Base-by-base conservation (phyloP, 2,329 filamentous ascomycete genomes). In the Hypomyces perniciosus region DNA sequence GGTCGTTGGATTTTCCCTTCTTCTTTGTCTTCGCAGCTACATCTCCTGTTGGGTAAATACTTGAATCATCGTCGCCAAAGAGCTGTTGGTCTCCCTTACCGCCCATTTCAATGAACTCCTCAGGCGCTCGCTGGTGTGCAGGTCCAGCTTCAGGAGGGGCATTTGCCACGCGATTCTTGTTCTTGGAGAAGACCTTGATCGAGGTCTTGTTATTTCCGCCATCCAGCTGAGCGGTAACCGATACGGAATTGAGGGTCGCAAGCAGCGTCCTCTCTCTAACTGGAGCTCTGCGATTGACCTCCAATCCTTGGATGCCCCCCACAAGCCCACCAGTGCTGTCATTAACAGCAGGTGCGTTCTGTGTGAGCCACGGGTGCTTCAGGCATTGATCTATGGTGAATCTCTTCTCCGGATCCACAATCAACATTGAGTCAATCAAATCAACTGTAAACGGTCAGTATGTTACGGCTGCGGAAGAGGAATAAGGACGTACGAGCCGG, bases 281-380 rank as follows among this genome's bases (percentile, higher is more conserved):
- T 0, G 90, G 72, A 56, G 91, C 93, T 57, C 92, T 84, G 60
- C 86, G 87, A 28, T 86, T 83, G 65, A 99, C 91, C 59, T 93
- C 90, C 8, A 99, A 78, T 8, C 81, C 80, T 27, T 83, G 83
- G 59, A 99, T 81, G 31, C 88, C 90, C n/a, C 88, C 88, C 0
- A 93, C 91, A 26, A 99, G 77, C 5, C 92, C 91, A 62, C 95
- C 90, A 12, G 91, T 96, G 69, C 90, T 96, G 71, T 96, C 92
- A 54, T 84, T 84, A 30, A 85, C 75, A 54, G 78, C 83, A 34
- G 80, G 73, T 10, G 66, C 56, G 38, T 71, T 79, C 56, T 82
- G 78, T 1, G 83, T 90, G 48, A 90, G 81, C 93, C 93, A 99
- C 0, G 92, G 90, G 64, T 99, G 93, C 57, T 86, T 76, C 8